Evolutionary conservation across 305 asterid genomes (phyloP).

Genomic region (Solanum hybrid): DNA sequence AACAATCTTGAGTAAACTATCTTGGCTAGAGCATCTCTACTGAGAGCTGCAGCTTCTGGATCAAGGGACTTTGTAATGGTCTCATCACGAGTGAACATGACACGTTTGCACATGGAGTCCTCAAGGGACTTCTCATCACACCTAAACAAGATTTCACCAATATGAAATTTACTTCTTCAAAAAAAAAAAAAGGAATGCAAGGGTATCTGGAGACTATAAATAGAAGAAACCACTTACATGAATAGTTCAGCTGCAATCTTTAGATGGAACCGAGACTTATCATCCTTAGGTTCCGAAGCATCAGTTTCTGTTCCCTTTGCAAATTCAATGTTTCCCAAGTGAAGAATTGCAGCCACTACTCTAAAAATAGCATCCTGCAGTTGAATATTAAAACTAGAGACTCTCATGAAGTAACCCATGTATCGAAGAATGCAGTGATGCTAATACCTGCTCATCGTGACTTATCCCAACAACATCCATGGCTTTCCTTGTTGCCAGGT

Average conservation of each 20-base stretch:
- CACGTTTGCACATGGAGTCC: conserved; percentile 73
- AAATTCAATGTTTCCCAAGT: conserved; percentile 76
- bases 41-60: conserved; percentile 56
- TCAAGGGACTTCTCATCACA: conserved; percentile 67
- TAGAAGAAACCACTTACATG: conserved; percentile 27
- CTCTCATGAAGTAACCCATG: conserved; percentile 9
- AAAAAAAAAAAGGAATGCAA: background rate
- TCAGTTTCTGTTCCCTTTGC: conserved; percentile 55
- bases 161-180: conserved; percentile 5
- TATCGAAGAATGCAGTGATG: background rate
- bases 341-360: conserved; percentile 82
- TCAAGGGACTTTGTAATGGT: conserved; percentile 68
- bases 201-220: background rate
- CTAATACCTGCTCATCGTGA: conserved; percentile 65
- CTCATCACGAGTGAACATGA: conserved; percentile 85
- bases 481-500: conserved; percentile 68
- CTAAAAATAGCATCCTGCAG: conserved; percentile 74
- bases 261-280: conserved; percentile 54
- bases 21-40: conserved; percentile 84
- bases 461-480: conserved; percentile 88
- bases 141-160: conserved; percentile 31
- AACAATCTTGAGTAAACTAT: conserved; percentile 71
- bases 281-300: conserved; percentile 56
- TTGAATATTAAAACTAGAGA: conserved; percentile 13
- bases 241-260: conserved; percentile 62